phyloP scores from a whole-genome alignment of 345 rosid species.

The Boechera divaricarpa region DNA sequence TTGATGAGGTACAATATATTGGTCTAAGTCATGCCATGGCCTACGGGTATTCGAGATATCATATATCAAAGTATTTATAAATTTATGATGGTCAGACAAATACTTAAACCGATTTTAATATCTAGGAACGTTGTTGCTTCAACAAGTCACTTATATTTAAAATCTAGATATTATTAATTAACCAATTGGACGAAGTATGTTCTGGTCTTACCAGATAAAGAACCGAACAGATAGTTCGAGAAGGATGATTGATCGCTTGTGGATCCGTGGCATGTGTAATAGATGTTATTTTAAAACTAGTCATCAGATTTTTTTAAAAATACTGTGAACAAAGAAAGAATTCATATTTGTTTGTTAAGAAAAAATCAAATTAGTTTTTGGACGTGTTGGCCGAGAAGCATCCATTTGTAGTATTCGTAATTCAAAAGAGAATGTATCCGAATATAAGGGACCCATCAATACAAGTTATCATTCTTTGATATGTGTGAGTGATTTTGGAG shows the following conservation, averaged over 20 bases:
- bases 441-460: slow-evolving; percentile 9
- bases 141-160: not conserved
- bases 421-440: slow-evolving; percentile 37
- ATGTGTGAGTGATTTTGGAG: slow-evolving; percentile 29
- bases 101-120: not conserved
- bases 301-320: not conserved
- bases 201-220: slow-evolving; percentile 7
- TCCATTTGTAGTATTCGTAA: slow-evolving; percentile 40
- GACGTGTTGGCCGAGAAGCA: slow-evolving; percentile 39
- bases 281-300: slow-evolving; percentile 11
- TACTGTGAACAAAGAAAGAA: slow-evolving; percentile 27
- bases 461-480: slow-evolving; percentile 37
- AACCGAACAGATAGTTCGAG: slow-evolving; percentile 14
- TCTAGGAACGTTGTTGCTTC: slow-evolving; percentile 20
- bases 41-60: not conserved
- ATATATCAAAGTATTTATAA: slow-evolving; percentile 1
- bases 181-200: slow-evolving; percentile 14
- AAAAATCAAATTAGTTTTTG: slow-evolving; percentile 20
- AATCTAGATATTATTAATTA: not conserved
- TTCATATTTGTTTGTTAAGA: slow-evolving; percentile 22
- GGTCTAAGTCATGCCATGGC: slow-evolving; percentile 6
- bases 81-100: slow-evolving; percentile 8
- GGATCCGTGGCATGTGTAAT: slow-evolving; percentile 23
- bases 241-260: slow-evolving; percentile 28
- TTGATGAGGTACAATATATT: not conserved